phyloP scores from a whole-genome alignment of 371 early-diverging fungal genomes.

The Mucor saturninus region DNA sequence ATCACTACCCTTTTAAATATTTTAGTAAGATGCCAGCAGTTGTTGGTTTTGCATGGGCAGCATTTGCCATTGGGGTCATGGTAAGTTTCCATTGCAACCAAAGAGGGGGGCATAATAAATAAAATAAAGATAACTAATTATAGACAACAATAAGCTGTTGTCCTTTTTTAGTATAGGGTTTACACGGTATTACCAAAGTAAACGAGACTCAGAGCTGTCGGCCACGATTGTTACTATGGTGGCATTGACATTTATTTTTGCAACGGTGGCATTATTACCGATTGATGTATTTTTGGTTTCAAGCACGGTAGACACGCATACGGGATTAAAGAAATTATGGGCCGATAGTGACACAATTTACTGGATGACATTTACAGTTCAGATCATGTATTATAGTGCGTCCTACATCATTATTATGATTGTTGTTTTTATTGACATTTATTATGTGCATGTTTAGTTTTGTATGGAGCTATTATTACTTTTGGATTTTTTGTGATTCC shows the following conservation, averaged over 20 bases:
- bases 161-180: slow-evolving; percentile 49
- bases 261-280: slow-evolving; percentile 56
- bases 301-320: slow-evolving; percentile 53
- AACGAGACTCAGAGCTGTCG: slow-evolving; percentile 46
- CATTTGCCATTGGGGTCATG: slow-evolving; percentile 24
- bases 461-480: slow-evolving; percentile 37
- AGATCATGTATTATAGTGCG: slow-evolving; percentile 57
- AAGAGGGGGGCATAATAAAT: too few species aligned
- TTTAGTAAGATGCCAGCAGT: slow-evolving; percentile 24
- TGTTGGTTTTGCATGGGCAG: slow-evolving; percentile 34
- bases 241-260: slow-evolving; percentile 46
- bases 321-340: slow-evolving; percentile 64
- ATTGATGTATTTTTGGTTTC: slow-evolving; percentile 68
- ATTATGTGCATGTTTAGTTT: not conserved
- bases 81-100: slow-evolving; percentile 13
- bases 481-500: slow-evolving; percentile 56
- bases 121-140: not conserved
- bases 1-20: not conserved
- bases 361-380: slow-evolving; percentile 43
- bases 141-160: slow-evolving; percentile 32
- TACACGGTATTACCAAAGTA: slow-evolving; percentile 52
- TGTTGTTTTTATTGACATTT: too few species aligned
- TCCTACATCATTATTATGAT: not conserved
- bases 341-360: slow-evolving; percentile 58
- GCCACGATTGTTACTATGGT: slow-evolving; percentile 46